Evolutionary conservation across 2,329 filamentous ascomycete species (phyloP), one percentile per base, ranked within the genome.

Genomic region (Calonectria multiphialidica): DNA sequence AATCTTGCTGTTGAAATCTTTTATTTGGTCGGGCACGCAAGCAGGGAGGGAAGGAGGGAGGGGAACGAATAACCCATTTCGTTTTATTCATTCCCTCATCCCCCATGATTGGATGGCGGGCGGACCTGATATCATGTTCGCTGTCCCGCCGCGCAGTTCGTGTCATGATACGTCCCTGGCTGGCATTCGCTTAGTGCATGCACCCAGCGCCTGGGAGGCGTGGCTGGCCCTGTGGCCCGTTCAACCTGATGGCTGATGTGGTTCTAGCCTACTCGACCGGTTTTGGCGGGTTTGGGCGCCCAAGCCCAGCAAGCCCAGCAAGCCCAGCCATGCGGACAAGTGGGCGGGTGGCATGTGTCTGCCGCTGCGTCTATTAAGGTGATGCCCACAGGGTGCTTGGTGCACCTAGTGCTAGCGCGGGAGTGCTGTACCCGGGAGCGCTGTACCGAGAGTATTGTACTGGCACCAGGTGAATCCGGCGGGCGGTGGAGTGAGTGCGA

Each of bases 221-320:
- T 59, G 53, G 49, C 49, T 53, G 49, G 28, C 45, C 45, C 23
- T 23, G 45, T 25, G 45, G 50, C 53, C 53, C 35, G 53, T 59
- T 59, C 49, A 42, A 45, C 25, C 40, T 42, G 57, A 37, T 15
- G 57, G 37, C 40, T 62, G 57, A 62, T 62, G 57, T 62, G 57
- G 57, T 62, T 62, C 40, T 33, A 30, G 53, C 40, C 35, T 30
- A 59, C 53, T 59, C 35, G 53, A 59, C 57, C 37, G 57, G 44
- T 62, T 62, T 59, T 30, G 53, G 25, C 57, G 57, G 57, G 44
- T 62, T 62, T 25, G 28, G 37, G 40, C 57, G 57, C 40, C 37
- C 35, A 3, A 37, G 35, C 35, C 35, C 53, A 59, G 53, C 53
- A 30, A 23, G 53, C 33, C 53, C 53, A 30, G 28, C 28, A 33